A percentile compares a stretch with the other conserved stretches of the same genome.
These are phyloP conservation scores for Claviceps pazoutovae DNA, from an alignment of 2,329 filamentous ascomycete species.

Conservation along the genomic window DNA sequence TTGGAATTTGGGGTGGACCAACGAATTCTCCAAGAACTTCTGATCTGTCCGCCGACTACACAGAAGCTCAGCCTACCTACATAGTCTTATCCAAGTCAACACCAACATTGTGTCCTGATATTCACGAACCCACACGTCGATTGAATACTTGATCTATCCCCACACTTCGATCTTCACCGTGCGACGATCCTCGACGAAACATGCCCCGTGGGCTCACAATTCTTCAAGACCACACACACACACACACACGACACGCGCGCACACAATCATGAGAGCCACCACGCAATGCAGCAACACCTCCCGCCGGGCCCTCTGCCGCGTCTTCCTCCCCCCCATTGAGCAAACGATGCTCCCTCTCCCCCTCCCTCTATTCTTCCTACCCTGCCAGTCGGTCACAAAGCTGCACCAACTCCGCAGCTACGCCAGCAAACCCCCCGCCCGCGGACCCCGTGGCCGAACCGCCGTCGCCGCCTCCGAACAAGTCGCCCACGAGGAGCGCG, in stretches of 20 bases:
- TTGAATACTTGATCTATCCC: too few relatives aligned
- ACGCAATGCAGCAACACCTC: slow-evolving; percentile 28
- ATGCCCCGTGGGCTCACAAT: neutral
- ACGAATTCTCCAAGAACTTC: neutral
- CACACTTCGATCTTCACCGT: too few relatives aligned
- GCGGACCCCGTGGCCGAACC: neutral
- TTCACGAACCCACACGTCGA: too few relatives aligned
- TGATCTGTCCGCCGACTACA: neutral
- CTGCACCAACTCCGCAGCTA: neutral
- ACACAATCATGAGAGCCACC: slow-evolving; percentile 21
- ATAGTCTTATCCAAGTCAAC: neutral
- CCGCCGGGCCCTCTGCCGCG: slow-evolving; percentile 30
- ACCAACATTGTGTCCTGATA: neutral
- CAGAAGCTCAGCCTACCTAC: too few relatives aligned
- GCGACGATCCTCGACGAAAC: neutral
- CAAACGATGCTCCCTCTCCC: neutral
- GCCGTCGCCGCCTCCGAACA: neutral
- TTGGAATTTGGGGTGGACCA: neutral
- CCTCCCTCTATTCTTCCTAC: neutral
- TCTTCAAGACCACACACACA: neutral
- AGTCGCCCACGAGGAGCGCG: slow-evolving; percentile 10
- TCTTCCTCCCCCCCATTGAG: slow-evolving; percentile 24
- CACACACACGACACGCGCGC: neutral
- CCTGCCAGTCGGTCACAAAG: neutral
- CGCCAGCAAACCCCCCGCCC: neutral